Percentiles rank a stretch among this genome's conserved stretches.
phyloP scores from a whole-genome alignment of 305 asterid species.

The Fraxinus platypoda region DNA sequence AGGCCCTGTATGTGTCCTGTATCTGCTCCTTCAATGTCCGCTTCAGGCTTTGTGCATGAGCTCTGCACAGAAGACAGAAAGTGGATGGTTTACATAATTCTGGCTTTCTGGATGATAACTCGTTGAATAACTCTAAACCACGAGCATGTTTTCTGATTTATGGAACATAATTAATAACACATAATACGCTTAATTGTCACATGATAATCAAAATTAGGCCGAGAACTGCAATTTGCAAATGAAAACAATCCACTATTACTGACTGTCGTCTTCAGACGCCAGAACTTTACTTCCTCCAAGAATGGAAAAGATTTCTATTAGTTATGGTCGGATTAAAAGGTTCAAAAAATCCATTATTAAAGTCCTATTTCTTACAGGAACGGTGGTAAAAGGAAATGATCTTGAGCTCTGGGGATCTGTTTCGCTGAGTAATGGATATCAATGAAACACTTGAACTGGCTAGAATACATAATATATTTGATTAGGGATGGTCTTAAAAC shows the following conservation, averaged over 20 bases:
- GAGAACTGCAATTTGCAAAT: neutral
- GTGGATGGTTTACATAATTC: neutral
- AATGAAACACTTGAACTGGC: neutral
- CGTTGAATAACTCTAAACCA: neutral
- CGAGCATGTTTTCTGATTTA: neutral
- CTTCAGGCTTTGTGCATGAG: constrained; percentile 78
- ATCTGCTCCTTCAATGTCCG: constrained; percentile 47
- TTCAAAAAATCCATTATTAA: neutral
- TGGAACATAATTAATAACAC: neutral
- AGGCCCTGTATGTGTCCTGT: constrained; percentile 27
- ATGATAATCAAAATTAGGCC: neutral
- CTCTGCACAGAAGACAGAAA: constrained; percentile 45
- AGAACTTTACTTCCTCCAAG: neutral
- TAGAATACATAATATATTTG: neutral
- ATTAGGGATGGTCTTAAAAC: neutral
- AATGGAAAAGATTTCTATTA: neutral
- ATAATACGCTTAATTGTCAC: neutral
- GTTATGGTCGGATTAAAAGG: neutral
- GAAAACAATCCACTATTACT: neutral
- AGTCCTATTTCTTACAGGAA: neutral
- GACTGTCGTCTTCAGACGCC: neutral
- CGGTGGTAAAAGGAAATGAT: neutral
- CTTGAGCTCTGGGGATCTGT: neutral
- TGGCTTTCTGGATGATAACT: neutral
- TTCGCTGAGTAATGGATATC: neutral